Percentiles rank a stretch among this genome's conserved stretches.
phyloP scores from a whole-genome alignment of 2,329 filamentous ascomycete genomes.

The Colletotrichum salicis region DNA sequence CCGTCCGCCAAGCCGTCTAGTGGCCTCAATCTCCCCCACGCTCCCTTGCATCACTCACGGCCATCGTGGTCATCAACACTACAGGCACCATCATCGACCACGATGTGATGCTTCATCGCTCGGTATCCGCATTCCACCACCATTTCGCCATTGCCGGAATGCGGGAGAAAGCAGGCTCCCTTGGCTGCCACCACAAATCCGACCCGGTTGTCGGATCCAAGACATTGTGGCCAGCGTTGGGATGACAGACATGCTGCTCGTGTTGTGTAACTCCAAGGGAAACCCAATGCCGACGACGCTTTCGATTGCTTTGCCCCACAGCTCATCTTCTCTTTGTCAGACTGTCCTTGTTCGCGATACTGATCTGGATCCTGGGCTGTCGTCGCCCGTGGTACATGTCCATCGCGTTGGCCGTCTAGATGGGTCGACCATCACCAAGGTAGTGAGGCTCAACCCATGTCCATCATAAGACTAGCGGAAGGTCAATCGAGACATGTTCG shows the following conservation, averaged over 20 bases:
- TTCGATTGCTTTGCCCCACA: background rate
- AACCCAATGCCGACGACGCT: background rate
- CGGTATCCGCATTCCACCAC: background rate
- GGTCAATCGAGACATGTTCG: background rate
- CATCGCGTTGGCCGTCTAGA: background rate
- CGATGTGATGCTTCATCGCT: background rate
- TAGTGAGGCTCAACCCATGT: background rate
- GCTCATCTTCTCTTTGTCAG: background rate
- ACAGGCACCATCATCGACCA: background rate
- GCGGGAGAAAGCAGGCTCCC: background rate
- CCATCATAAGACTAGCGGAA: background rate
- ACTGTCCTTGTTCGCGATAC: background rate
- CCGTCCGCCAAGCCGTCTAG: background rate
- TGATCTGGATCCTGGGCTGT: background rate
- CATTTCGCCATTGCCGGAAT: background rate
- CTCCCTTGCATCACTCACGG: background rate
- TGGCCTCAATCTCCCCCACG: background rate
- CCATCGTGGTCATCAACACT: background rate
- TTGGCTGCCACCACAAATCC: background rate
- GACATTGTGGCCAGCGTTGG: background rate
- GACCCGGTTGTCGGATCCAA: background rate
- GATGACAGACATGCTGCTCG: background rate
- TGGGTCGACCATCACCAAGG: background rate
- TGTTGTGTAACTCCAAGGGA: background rate
- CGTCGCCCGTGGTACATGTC: background rate